Evolutionary conservation across 1,139 yeast genomes (phyloP).

Genomic region (Lodderomyces theae): DNA sequence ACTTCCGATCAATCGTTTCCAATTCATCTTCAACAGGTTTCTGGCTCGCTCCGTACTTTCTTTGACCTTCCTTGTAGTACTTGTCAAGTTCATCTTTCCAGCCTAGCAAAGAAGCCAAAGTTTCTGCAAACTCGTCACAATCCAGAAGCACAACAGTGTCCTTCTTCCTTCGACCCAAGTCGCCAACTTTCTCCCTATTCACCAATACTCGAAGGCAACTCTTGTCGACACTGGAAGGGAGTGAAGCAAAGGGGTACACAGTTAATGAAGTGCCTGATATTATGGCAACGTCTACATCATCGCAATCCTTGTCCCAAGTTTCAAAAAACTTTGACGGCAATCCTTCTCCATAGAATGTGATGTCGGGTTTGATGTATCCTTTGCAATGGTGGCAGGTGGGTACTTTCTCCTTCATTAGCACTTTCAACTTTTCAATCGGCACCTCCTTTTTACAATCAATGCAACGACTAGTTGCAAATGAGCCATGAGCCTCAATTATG

Average conservation of each 20-base stretch:
- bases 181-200: conserved; percentile 78
- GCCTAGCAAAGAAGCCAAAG: conserved; percentile 54
- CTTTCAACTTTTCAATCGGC: conserved; percentile 48
- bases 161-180: conserved; percentile 43
- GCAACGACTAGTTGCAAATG: conserved; percentile 83
- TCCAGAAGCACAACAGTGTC: conserved; percentile 62
- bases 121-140: conserved; percentile 62
- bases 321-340: conserved; percentile 70
- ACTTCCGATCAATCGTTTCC: conserved; percentile 9
- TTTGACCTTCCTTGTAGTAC: conserved; percentile 23
- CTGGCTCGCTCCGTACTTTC: conserved; percentile 15
- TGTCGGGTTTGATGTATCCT: conserved; percentile 87
- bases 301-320: conserved; percentile 61
- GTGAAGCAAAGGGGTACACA: conserved; percentile 83
- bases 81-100: conserved; percentile 57
- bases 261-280: conserved; percentile 92
- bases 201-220: conserved; percentile 60
- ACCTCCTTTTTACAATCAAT: conserved; percentile 65
- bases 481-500: conserved; percentile 92
- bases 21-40: conserved; percentile 15
- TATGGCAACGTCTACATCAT: conserved; percentile 66
- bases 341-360: conserved; percentile 89
- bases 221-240: conserved; percentile 63
- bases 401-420: conserved; percentile 36
- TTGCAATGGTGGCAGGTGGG: conserved; percentile 56